A percentile compares a stretch with the other conserved stretches of the same genome.
Evolutionary conservation across 2,329 filamentous ascomycete genomes (phyloP).

Genomic region (Tolypocladium tundrense): DNA sequence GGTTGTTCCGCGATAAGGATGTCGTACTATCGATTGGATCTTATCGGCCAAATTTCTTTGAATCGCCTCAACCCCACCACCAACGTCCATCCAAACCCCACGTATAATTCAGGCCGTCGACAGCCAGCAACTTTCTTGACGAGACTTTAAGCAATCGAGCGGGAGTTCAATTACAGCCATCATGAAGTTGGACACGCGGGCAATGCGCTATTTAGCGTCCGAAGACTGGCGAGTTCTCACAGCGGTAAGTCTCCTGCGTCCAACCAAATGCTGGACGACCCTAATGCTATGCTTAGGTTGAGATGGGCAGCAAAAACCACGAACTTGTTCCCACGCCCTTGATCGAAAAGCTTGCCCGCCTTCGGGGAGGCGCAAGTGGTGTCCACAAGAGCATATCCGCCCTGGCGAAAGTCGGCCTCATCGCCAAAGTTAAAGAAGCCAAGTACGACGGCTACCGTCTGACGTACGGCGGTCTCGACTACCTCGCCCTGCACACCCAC

Average conservation of each 20-base stretch:
- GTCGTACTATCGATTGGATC: slow-evolving; percentile 19
- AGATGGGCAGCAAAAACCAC: slow-evolving; percentile 91
- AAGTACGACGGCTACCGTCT: slow-evolving; percentile 96
- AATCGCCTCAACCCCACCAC: slow-evolving; percentile 8
- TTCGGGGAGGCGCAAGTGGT: slow-evolving; percentile 66
- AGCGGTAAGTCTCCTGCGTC: slow-evolving; percentile 50
- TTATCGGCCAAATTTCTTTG: slow-evolving; percentile 17
- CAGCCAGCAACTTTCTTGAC: not conserved
- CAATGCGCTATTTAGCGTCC: slow-evolving; percentile 79
- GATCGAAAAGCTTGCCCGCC: slow-evolving; percentile 73
- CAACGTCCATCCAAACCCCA: slow-evolving; percentile 16
- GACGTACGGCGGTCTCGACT: slow-evolving; percentile 94
- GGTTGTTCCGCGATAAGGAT: slow-evolving; percentile 5
- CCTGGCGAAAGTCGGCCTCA: slow-evolving; percentile 84
- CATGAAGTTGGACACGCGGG: slow-evolving; percentile 95
- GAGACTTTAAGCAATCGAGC: not conserved
- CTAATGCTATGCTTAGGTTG: slow-evolving; percentile 50
- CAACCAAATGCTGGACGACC: not conserved
- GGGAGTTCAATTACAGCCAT: slow-evolving; percentile 9
- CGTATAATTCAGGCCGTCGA: not conserved
- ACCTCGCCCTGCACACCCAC: slow-evolving; percentile 88
- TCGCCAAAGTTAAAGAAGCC: slow-evolving; percentile 87
- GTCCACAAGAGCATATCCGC: slow-evolving; percentile 82
- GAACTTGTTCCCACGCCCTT: slow-evolving; percentile 88
- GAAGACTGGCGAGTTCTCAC: slow-evolving; percentile 96